Evolutionary conservation across 306 rosid species (phyloP), one percentile per base, ranked within the genome.

Genomic region (Cicer cuneatum): DNA sequence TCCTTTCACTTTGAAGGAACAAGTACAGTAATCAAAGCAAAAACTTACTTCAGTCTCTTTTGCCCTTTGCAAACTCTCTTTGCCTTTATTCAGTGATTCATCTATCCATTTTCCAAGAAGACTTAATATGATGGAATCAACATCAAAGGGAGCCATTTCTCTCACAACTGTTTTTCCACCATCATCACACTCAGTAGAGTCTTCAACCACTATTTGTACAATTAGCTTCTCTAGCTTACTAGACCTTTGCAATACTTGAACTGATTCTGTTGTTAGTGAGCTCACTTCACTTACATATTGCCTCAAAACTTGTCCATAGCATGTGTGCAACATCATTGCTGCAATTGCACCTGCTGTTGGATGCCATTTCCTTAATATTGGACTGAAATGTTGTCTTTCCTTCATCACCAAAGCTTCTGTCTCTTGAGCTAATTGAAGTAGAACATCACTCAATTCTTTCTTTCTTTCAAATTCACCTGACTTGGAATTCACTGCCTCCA

Each of bases 121-220:
- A 64, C 82, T 81, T 73, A 89, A 48, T 41, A 94, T 88, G 74
- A 90, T 54, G 39, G 89, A 67, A 40, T 94, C 97, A 58, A 94
- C 90, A 69, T 94, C 97, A 62, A 80, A 91, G 1, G 95, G 98
- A 77, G 51, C 83, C 98, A 94, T 94, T 74, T 91, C 91, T 72
- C 87, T 82, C 7, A 94, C 91, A 1, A 94, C 66, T 7, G 88
- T 73, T 80, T 88, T 90, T 9, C 98, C 98, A 4, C 98, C 98
- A 77, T 94, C 98, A 0, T 91, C 96, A 4, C 96, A 88, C 1
- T 94, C 98, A 4, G 59, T 85, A 3, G 93, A 88, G 79, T 91
- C 96, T 58, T 89, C 97, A 40, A 91, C 97, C 52, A 94, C 92
- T 81, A 86, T 84, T 72, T 88, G 96, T 33, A 91, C 89, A 49